Conservation (phyloP, 257 asterid species). For the Scutellaria baicalensis region DNA sequence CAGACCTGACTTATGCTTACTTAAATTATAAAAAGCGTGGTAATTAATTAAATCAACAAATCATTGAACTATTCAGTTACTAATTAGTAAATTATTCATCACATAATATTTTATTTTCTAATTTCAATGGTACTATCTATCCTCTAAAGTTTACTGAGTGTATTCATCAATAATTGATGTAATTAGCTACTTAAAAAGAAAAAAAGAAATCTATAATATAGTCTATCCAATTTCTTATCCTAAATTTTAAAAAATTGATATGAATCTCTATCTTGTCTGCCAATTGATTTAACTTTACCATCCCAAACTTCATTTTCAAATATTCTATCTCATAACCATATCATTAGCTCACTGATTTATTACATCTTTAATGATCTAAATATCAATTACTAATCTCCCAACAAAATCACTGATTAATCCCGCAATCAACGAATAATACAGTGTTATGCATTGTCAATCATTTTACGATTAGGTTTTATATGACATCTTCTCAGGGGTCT, state of each 20-base stretch:
- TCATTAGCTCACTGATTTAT: slow-evolving; percentile 7
- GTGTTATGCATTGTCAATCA: neutral
- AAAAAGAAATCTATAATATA: neutral
- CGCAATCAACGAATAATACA: slow-evolving; percentile 10
- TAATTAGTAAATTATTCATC: too few species aligned
- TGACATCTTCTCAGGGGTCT: too few species aligned
- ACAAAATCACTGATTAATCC: neutral
- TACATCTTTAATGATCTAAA: neutral
- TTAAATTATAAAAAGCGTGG: too few species aligned
- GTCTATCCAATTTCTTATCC: slow-evolving; percentile 2
- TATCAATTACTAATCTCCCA: neutral
- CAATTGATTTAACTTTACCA: slow-evolving; percentile 25
- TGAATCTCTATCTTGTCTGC: slow-evolving; percentile 44
- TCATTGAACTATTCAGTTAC: too few species aligned
- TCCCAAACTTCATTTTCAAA: slow-evolving; percentile 24
- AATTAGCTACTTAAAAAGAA: neutral
- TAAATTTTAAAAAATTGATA: slow-evolving; percentile 4
- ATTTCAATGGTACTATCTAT: too few species aligned
- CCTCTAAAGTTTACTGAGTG: neutral
- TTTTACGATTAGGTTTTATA: too few species aligned
- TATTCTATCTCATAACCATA: slow-evolving; percentile 5
- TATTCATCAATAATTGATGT: slow-evolving; percentile 3
- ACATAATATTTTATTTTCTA: too few species aligned
- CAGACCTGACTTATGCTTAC: too few species aligned
- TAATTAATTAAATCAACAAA: too few species aligned